These are phyloP conservation scores for Hypoxylon lienhwacheense DNA, from an alignment of 495 filamentous ascomycete genomes.

Conservation along the genomic window DNA sequence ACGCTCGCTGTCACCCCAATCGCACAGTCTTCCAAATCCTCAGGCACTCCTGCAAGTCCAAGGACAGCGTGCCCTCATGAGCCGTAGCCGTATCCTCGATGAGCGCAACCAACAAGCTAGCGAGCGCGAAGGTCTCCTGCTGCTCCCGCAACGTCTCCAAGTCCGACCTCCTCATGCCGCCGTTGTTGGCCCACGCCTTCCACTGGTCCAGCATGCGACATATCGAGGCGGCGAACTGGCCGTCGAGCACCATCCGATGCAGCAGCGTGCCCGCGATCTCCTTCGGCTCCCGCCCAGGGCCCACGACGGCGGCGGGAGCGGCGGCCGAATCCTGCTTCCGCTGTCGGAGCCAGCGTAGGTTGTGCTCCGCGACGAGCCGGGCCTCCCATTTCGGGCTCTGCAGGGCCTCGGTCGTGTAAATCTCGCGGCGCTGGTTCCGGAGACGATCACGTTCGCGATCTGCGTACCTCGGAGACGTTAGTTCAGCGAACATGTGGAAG, in stretches of 20 bases:
- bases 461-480: constrained; percentile 7
- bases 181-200: constrained; percentile 60
- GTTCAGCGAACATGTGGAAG: too few relatives aligned
- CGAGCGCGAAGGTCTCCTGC: constrained; percentile 53
- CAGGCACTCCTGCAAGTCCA: constrained; percentile 65
- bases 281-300: constrained; percentile 32
- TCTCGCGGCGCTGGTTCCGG: constrained; percentile 47
- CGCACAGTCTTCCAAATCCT: constrained; percentile 60
- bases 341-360: constrained; percentile 51
- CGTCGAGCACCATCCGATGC: constrained; percentile 58
- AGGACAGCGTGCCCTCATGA: constrained; percentile 55
- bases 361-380: constrained; percentile 53
- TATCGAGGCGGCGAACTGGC: constrained; percentile 46
- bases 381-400: constrained; percentile 59
- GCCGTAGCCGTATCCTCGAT: constrained; percentile 52
- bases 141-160: constrained; percentile 48
- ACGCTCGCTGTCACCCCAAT: constrained; percentile 46
- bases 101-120: constrained; percentile 54
- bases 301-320: constrained; percentile 1
- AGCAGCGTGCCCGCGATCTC: constrained; percentile 54
- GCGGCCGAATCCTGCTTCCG: constrained; percentile 24
- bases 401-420: constrained; percentile 55
- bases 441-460: constrained; percentile 43
- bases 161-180: constrained; percentile 60
- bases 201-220: constrained; percentile 58